A percentile compares a stretch with the other conserved stretches of the same genome.
Evolutionary conservation across 1,284 basidiomycete species (phyloP).

Genomic region (Phylloporus sp.): DNA sequence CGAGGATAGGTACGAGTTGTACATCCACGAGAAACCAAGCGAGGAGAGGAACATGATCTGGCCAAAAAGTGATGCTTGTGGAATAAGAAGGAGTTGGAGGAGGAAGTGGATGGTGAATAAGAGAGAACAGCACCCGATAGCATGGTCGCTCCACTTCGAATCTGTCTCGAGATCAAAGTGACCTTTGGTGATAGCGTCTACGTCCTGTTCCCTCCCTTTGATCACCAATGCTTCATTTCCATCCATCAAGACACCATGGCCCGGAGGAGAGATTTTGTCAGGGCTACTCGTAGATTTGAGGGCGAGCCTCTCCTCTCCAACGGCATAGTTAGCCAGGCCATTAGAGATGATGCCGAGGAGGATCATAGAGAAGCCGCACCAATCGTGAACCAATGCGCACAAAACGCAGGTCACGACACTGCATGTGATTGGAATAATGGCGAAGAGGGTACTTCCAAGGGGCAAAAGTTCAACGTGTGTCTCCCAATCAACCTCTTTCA

Average conservation of each 20-base stretch:
- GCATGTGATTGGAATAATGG: slow-evolving; percentile 30
- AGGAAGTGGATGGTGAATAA: slow-evolving; percentile 35
- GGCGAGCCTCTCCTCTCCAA: slow-evolving; percentile 25
- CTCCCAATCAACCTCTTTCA: slow-evolving; percentile 15
- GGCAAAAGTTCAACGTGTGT: slow-evolving; percentile 9
- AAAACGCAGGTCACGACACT: slow-evolving; percentile 21
- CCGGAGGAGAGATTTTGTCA: slow-evolving; percentile 26
- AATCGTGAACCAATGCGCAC: background rate
- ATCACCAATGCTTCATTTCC: slow-evolving; percentile 27
- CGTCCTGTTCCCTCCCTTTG: slow-evolving; percentile 38
- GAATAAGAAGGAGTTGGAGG: slow-evolving; percentile 37
- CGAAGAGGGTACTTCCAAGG: slow-evolving; percentile 23
- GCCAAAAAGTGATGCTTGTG: slow-evolving; percentile 36
- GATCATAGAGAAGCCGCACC: slow-evolving; percentile 31
- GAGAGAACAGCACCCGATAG: slow-evolving; percentile 26
- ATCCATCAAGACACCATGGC: slow-evolving; percentile 28
- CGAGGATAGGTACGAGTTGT: slow-evolving; percentile 36
- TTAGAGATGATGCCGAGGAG: slow-evolving; percentile 41
- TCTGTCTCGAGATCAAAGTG: slow-evolving; percentile 26
- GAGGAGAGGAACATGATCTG: slow-evolving; percentile 40
- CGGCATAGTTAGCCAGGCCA: slow-evolving; percentile 30
- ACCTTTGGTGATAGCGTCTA: slow-evolving; percentile 40
- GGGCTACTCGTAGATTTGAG: slow-evolving; percentile 16
- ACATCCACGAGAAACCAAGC: slow-evolving; percentile 34
- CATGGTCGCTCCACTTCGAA: slow-evolving; percentile 2